Evolutionary conservation across 768 basidiomycete species (phyloP).

Genomic region (Chiua virens): DNA sequence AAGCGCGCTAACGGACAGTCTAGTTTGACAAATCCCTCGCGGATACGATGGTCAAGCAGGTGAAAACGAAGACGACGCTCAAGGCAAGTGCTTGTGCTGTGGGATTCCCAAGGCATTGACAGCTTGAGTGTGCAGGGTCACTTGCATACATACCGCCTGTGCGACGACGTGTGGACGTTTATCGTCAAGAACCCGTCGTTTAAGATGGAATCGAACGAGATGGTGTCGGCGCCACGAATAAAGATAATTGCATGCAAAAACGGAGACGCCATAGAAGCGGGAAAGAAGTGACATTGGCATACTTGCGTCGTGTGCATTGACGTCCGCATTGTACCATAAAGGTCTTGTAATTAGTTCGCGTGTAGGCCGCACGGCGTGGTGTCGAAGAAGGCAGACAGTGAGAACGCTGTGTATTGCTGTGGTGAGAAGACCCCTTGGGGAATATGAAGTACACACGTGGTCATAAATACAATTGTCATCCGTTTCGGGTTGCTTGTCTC

Average conservation of each 20-base stretch:
- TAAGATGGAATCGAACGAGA: constrained; percentile 92
- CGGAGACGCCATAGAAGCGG: constrained; percentile 81
- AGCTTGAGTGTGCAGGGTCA: constrained; percentile 59
- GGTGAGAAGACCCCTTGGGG: neutral
- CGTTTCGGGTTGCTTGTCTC: constrained; percentile 10
- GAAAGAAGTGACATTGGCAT: constrained; percentile 65
- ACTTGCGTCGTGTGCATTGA: neutral
- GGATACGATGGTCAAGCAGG: constrained; percentile 88
- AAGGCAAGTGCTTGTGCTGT: constrained; percentile 54
- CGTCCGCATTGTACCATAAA: constrained; percentile 24
- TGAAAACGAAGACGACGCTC: constrained; percentile 91
- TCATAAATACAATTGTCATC: constrained; percentile 23
- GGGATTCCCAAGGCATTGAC: constrained; percentile 6
- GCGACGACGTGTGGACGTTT: constrained; percentile 99
- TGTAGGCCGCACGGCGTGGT: neutral
- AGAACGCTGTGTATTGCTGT: constrained; percentile 13
- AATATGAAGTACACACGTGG: constrained; percentile 22
- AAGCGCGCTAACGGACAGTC: constrained; percentile 13
- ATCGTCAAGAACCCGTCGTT: constrained; percentile 90
- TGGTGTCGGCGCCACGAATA: constrained; percentile 72
- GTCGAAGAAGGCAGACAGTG: no score
- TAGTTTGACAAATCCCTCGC: constrained; percentile 97
- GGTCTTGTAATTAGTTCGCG: constrained; percentile 23
- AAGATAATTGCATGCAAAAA: constrained; percentile 99
- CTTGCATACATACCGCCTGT: constrained; percentile 86